Percentiles rank a stretch among this genome's conserved stretches.
Conservation (phyloP, 768 basidiomycete genomes). For the Cantharellus anzutake region DNA sequence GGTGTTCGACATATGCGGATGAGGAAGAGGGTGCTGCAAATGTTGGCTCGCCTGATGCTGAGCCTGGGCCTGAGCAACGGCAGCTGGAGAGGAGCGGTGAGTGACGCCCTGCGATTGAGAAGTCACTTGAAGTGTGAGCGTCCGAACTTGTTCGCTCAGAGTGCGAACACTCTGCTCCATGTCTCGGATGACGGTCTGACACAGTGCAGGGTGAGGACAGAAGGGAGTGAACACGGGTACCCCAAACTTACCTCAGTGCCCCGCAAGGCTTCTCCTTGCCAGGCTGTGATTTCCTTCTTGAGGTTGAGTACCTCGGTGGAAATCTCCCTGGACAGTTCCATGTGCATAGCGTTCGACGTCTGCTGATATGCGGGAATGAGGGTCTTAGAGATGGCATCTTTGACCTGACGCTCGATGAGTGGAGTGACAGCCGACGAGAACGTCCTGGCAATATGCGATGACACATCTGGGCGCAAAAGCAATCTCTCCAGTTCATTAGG, state of each 20-base stretch:
- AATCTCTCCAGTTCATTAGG: constrained; percentile 66
- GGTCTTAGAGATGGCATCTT: constrained; percentile 52
- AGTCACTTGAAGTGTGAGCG: constrained; percentile 35
- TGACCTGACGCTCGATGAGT: constrained; percentile 61
- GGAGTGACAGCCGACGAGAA: constrained; percentile 56
- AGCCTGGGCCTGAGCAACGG: not conserved
- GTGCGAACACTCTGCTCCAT: constrained; percentile 59
- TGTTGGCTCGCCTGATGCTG: not conserved
- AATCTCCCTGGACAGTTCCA: constrained; percentile 59
- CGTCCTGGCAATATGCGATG: constrained; percentile 55
- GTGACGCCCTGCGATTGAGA: constrained; percentile 13
- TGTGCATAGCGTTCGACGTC: constrained; percentile 57
- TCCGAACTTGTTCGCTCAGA: constrained; percentile 69
- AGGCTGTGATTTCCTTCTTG: constrained; percentile 60
- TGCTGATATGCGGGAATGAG: constrained; percentile 61
- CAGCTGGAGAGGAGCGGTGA: constrained; percentile 9
- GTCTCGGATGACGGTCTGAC: constrained; percentile 54
- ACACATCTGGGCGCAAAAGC: constrained; percentile 55
- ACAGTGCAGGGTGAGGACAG: constrained; percentile 2
- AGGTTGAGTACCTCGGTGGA: constrained; percentile 54
- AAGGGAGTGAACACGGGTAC: not conserved
- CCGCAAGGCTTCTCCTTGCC: constrained; percentile 64
- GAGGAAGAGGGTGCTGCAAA: not conserved
- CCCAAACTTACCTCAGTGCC: constrained; percentile 47
- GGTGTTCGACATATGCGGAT: not conserved